Base-by-base conservation (phyloP, 495 filamentous ascomycete genomes). In the Hypoxylon subgilvum region DNA sequence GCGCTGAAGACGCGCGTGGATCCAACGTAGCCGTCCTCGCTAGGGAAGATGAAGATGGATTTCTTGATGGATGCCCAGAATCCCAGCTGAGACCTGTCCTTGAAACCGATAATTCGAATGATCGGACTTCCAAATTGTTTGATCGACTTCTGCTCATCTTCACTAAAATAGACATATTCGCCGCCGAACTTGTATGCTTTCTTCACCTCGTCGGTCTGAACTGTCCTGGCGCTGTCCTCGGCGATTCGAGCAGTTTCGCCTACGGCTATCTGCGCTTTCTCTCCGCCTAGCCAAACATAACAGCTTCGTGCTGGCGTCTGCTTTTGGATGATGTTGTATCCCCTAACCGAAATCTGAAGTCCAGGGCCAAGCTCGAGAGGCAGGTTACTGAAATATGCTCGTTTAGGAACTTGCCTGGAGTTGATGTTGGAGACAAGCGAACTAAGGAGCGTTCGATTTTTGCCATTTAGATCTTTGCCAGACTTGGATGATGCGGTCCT, bases 111-210 rank as follows among this genome's bases (percentile, higher is more conserved):
- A 47, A 99, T 88, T 5, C 92, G 86, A 53, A 99, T 87, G 23
- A 87, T 79, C 2, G 92, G 88, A 10, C 90, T 91, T 6, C 70
- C 78, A 65, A 96, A 92, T 52, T 89, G 72, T 32, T 87, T 84
- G 54, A 99, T 76, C 12, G 79, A 74, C 52, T 86, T 85, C 51
- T 89, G 81, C 69, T 97, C 94, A 25, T 96, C 92, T 1, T 82
- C 77, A 1, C 84, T 87, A 72, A 99, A 99, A 14, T 86, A 74
- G 35, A 99, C 84, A 44, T 92, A 88, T 59, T 96, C 90, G 14
- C 90, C 91, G 23, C 93, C 95, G 61, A 96, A 97, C 64, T 93
- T 96, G 76, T 93, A 99, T 0, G 93, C 95, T 66, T 96, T 97
- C 47, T 87, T 85, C 28, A 96, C 83, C 54, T 96, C 90, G 6